phyloP scores from a whole-genome alignment of 164 flowering plant species.

The Annona cherimola region DNA sequence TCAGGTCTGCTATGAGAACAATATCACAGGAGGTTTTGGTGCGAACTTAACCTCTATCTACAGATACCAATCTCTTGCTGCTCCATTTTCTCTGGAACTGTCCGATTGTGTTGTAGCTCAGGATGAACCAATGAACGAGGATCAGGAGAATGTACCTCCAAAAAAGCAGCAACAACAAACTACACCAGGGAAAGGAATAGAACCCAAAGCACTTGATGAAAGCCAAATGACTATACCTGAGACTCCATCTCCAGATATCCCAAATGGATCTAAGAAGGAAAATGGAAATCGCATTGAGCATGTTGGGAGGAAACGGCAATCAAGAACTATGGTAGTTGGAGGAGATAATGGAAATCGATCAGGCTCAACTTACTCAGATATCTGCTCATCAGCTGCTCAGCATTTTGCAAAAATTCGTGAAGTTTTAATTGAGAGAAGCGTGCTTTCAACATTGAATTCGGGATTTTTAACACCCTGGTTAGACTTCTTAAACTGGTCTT shows the following conservation, averaged over 20 bases:
- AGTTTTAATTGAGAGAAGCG: slow-evolving; percentile 84
- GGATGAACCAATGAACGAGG: slow-evolving; percentile 27
- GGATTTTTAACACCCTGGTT: slow-evolving; percentile 95
- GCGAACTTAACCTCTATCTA: slow-evolving; percentile 22
- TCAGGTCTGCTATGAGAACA: slow-evolving; percentile 67
- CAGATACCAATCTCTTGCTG: slow-evolving; percentile 33
- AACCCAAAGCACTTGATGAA: slow-evolving; percentile 54
- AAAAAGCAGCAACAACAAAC: slow-evolving; percentile 53
- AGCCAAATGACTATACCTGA: slow-evolving; percentile 87
- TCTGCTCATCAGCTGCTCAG: slow-evolving; percentile 78
- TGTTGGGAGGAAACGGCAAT: slow-evolving; percentile 61
- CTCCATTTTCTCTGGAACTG: slow-evolving; percentile 55
- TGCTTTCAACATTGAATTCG: slow-evolving; percentile 78
- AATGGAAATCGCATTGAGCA: slow-evolving; percentile 47
- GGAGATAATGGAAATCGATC: slow-evolving; percentile 48
- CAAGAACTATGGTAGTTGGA: slow-evolving; percentile 44
- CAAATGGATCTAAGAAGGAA: slow-evolving; percentile 54
- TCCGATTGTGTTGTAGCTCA: slow-evolving; percentile 37
- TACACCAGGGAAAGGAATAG: slow-evolving; percentile 72
- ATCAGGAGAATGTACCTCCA: slow-evolving; percentile 83
- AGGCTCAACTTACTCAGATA: slow-evolving; percentile 72
- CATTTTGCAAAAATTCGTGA: slow-evolving; percentile 94
- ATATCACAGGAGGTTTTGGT: slow-evolving; percentile 38
- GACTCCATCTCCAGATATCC: slow-evolving; percentile 97
- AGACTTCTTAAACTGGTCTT: slow-evolving; percentile 14